These are phyloP conservation scores for Mycena rosella DNA, from an alignment of 768 basidiomycete genomes.

Conservation along the genomic window DNA sequence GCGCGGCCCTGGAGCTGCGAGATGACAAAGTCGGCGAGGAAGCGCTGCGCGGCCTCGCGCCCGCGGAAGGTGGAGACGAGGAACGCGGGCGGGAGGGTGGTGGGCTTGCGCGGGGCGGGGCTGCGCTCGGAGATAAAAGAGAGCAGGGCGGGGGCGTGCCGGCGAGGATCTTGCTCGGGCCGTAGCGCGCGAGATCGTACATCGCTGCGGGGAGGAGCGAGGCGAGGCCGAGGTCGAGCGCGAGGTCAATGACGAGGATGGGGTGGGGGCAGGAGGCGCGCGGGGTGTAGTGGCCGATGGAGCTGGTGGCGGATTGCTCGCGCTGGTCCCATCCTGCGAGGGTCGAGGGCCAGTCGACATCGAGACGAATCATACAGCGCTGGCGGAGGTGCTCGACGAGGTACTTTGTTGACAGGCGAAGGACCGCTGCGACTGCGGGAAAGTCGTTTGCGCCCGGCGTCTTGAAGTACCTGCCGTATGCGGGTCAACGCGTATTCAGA, in stretches of 20 bases:
- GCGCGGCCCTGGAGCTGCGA: constrained; percentile 63
- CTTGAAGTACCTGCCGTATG: constrained; percentile 67
- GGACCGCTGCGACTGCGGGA: constrained; percentile 68
- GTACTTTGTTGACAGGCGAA: constrained; percentile 83
- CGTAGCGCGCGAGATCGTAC: constrained; percentile 82
- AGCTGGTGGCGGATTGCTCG: constrained; percentile 67
- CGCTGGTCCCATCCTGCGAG: constrained; percentile 78
- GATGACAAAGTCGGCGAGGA: constrained; percentile 71
- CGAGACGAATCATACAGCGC: constrained; percentile 71
- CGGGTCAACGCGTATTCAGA: constrained; percentile 1
- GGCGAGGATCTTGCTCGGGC: constrained; percentile 73
- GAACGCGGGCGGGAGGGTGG: constrained; percentile 47
- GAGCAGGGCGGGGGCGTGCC: constrained; percentile 58
- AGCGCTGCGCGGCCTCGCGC: constrained; percentile 74
- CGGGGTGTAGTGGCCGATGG: constrained; percentile 67
- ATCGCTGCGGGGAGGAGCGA: constrained; percentile 76
- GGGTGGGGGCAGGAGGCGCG: constrained; percentile 74
- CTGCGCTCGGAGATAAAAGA: constrained; percentile 46
- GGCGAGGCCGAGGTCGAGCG: constrained; percentile 70
- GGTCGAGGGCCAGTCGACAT: constrained; percentile 75
- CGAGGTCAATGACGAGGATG: constrained; percentile 77
- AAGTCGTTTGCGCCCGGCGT: constrained; percentile 67
- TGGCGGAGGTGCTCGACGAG: constrained; percentile 75
- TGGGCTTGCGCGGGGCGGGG: constrained; percentile 23
- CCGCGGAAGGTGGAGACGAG: constrained; percentile 66